phyloP scores from a whole-genome alignment of 2,329 filamentous ascomycete species.

The Daldinia eschscholtzii region DNA sequence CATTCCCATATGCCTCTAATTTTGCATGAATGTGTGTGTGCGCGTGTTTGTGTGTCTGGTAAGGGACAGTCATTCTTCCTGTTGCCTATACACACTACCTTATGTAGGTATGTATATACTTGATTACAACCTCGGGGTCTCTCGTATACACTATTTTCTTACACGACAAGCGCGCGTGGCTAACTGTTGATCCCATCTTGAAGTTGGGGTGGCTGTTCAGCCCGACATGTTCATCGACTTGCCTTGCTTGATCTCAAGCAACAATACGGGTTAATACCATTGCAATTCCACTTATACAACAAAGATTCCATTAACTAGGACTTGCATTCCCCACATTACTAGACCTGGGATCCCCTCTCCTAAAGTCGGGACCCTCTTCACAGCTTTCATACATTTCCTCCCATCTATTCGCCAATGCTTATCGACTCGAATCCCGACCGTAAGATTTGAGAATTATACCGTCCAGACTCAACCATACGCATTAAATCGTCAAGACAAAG shows the following conservation, averaged over 20 bases:
- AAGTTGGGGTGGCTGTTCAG: slow-evolving; percentile 20
- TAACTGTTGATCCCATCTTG: slow-evolving; percentile 1
- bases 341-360: slow-evolving; percentile 12
- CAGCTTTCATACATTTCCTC: slow-evolving; percentile 21
- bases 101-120: not conserved
- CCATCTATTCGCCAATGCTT: slow-evolving; percentile 11
- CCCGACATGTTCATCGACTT: slow-evolving; percentile 27
- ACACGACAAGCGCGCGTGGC: slow-evolving; percentile 21
- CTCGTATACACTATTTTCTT: slow-evolving; percentile 17
- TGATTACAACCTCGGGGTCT: not conserved
- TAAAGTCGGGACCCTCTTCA: slow-evolving; percentile 11
- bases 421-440: slow-evolving; percentile 13
- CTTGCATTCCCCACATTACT: slow-evolving; percentile 20
- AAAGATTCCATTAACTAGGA: slow-evolving; percentile 21
- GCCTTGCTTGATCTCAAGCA: slow-evolving; percentile 22
- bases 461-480: slow-evolving; percentile 7
- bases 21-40: not conserved
- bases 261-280: slow-evolving; percentile 3
- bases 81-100: not conserved
- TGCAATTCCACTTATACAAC: slow-evolving; percentile 21
- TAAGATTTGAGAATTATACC: slow-evolving; percentile 22
- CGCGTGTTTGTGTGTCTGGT: not conserved
- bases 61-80: slow-evolving; percentile 1
- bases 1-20: slow-evolving; percentile 3
- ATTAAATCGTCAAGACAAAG: slow-evolving; percentile 5